Base-by-base conservation (phyloP, 116 monocot species). In the Dioscorea cayenensis region DNA sequence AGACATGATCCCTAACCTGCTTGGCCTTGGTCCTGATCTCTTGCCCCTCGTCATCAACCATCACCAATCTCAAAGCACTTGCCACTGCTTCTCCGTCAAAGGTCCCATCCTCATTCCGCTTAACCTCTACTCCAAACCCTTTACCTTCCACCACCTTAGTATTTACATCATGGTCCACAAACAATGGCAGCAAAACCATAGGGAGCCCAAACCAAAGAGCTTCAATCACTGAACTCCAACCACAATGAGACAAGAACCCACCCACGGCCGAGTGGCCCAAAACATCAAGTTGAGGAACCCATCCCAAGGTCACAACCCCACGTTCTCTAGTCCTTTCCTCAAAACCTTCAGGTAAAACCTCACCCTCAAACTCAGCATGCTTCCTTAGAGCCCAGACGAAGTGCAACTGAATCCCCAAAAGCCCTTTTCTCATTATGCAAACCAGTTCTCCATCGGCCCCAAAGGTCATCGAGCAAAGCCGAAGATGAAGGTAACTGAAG, bases 301-400 rank as follows among this genome's bases (percentile, higher is more conserved):
- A 66, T 16, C 36, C 35, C 18, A n/a, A 16, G 55, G 55, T 55
- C 36, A 66, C 66, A 5, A 66, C 36, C 10, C 66, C 66, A 14
- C 58, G 71, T 2, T 32, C 71, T 59, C 28, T 52, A 1, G 16
- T 58, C 19, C 71, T 19, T 18, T 58, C 71, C 52, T 55, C 58
- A 59, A 71, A 71, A 7, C 71, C 58, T 7, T 71, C 71, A 22
- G 71, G 71, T 49, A 69, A 49, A 38, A 69, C 37, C 69, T 69
- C 69, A 13, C 20, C 63, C 2, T 25, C 63, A 20, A 28, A 63
- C 2, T 13, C 29, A 14, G 5, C 29, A 16, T 32, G 71, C 71
- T 28, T 52, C 71, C 71, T 29, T 2, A 71, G 52, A 49, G 71
- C 71, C 71, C 71, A 71, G 11, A 71, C 5, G 32, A 71, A 71